Base-by-base conservation (phyloP, 1,284 basidiomycete species). In the Ustilago cynodontis region DNA sequence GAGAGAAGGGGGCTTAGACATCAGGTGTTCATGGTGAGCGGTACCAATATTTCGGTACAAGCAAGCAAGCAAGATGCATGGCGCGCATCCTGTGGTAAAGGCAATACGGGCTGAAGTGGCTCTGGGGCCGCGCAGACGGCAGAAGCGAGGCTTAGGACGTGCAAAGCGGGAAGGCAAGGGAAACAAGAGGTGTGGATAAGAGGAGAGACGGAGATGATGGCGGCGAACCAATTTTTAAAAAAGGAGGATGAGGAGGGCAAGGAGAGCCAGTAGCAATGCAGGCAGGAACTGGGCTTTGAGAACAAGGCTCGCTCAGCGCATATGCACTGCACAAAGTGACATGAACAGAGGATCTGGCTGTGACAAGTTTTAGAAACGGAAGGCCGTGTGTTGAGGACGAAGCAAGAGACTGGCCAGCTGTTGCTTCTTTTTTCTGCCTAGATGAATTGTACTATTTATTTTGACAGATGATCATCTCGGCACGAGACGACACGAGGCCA, bases 31-130 rank as follows among this genome's bases (percentile, higher is more conserved):
- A 35, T 52, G 51, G 65, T 52, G n/a, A 57, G 50, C 43, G n/a
- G 68, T 71, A 65, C 68, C 68, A 62, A 20, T 35, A 54, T n/a
- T 20, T 54, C 33, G 68, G 68, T 61, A 65, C 59, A 57, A 52
- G 31, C 57, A 57, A 52, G 31, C 57, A 57, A 49, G 22, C 26
- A 16, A 14, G 22, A 28, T 49, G 47, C 26, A 49, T 49, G 26
- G 47, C 22, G 22, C 24, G 26, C 47, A 49, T 49, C 24, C 24
- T 4, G n/a, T n/a, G n/a, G n/a, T n/a, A n/a, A 18, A 33, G 45
- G 45, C 45, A 47, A 6, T 26, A 20, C 5, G 8, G n/a, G 20
- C 45, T 47, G 45, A 47, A 33, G 56, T 62, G 55, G 55, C 37
- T 47, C 28, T 10, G 18, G 24, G 50, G 7, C 55, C 55, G 59